Conservation (phyloP, 176 grass and related monocot species). For the Aegilops tauschii region DNA sequence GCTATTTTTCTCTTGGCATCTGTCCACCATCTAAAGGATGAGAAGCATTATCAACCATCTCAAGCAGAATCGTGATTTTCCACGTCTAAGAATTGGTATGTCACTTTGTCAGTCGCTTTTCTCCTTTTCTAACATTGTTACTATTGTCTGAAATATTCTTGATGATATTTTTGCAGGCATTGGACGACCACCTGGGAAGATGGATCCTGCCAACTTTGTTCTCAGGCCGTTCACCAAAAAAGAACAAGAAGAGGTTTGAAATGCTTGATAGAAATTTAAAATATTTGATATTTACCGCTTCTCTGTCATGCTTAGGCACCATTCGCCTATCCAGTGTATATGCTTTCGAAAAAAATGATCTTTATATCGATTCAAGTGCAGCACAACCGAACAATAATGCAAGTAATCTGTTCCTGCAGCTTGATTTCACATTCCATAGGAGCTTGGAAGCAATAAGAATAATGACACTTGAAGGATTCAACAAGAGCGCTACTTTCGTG, state of each 20-base stretch:
- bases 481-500: slow-evolving; percentile 78
- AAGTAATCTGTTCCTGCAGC: slow-evolving; percentile 41
- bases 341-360: not conserved
- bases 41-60: slow-evolving; percentile 89
- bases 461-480: slow-evolving; percentile 72
- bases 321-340: not conserved
- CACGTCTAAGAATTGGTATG: slow-evolving; percentile 82
- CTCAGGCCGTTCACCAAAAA: slow-evolving; percentile 71
- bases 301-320: not conserved
- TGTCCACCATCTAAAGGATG: slow-evolving; percentile 50
- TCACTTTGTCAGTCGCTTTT: not conserved
- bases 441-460: slow-evolving; percentile 65
- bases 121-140: not conserved
- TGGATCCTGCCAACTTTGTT: slow-evolving; percentile 95
- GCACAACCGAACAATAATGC: not conserved
- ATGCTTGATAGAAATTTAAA: not conserved
- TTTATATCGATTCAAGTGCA: not conserved
- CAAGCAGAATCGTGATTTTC: slow-evolving; percentile 77
- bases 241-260: slow-evolving; percentile 78
- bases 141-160: slow-evolving; percentile 2
- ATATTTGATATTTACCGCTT: not conserved
- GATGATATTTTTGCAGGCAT: slow-evolving; percentile 50
- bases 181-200: slow-evolving; percentile 85
- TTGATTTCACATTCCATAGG: slow-evolving; percentile 78
- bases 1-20: not conserved